Conservation (phyloP, 305 asterid genomes). For the Ajuga reptans region DNA sequence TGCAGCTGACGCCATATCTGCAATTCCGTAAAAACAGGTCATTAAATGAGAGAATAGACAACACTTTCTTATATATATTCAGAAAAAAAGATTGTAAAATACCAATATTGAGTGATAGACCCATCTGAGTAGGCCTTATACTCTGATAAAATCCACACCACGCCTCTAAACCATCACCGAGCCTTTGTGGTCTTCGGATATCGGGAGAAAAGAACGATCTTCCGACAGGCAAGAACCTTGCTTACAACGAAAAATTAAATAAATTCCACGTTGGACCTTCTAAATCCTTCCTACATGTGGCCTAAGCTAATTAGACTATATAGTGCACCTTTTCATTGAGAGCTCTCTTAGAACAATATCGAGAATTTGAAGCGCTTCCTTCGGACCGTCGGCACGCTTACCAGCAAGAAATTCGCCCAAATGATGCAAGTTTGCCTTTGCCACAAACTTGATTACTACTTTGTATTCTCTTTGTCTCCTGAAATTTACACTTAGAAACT, state of each 20-base stretch:
- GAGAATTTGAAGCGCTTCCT: conserved; percentile 88
- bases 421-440: conserved; percentile 80
- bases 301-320: not conserved
- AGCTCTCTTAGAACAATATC: conserved; percentile 93
- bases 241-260: not conserved
- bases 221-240: conserved; percentile 87
- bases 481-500: conserved; percentile 21
- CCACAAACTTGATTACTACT: conserved; percentile 78
- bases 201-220: conserved; percentile 88
- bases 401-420: conserved; percentile 90
- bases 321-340: conserved; percentile 54
- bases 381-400: conserved; percentile 84
- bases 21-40: conserved; percentile 10
- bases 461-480: conserved; percentile 82
- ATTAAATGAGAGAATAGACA: not conserved
- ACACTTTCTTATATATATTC: not conserved
- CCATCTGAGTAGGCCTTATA: conserved; percentile 97
- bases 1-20: conserved; percentile 99
- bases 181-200: conserved; percentile 74
- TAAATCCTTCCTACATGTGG: not conserved
- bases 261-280: not conserved
- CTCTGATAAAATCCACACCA: conserved; percentile 99
- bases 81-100: not conserved
- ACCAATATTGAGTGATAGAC: conserved; percentile 94
- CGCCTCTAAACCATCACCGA: conserved; percentile 96